phyloP scores from a whole-genome alignment of 495 filamentous ascomycete genomes.

The Thozetella sp. region DNA sequence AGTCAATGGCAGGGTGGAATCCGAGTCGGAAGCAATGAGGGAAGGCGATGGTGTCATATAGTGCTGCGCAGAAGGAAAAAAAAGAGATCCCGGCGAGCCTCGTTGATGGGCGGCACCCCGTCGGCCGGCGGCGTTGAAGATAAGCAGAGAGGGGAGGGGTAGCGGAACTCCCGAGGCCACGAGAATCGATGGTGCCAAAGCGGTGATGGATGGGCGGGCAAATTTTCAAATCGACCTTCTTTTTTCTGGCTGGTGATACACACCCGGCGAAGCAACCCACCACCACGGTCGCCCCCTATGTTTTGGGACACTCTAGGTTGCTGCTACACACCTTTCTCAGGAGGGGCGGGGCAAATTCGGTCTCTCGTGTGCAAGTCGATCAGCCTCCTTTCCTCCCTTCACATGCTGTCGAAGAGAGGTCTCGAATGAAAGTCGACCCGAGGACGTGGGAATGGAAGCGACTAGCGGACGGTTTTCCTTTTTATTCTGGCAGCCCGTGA shows the following conservation, averaged over 20 bases:
- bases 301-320: background rate
- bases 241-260: conserved; percentile 12
- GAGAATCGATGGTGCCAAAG: conserved; percentile 14
- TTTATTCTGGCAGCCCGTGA: conserved; percentile 7
- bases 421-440: conserved; percentile 4
- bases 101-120: conserved; percentile 9
- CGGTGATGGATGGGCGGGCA: conserved; percentile 11
- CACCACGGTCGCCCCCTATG: conserved; percentile 1
- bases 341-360: too few species aligned
- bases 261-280: conserved; percentile 6
- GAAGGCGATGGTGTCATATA: conserved; percentile 4
- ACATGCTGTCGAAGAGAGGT: background rate
- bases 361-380: too few species aligned
- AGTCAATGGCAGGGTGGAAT: conserved; percentile 21
- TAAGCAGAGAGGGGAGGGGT: background rate
- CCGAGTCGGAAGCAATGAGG: conserved; percentile 9
- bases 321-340: background rate
- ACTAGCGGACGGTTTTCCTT: conserved; percentile 7
- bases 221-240: conserved; percentile 3
- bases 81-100: background rate
- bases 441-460: conserved; percentile 3
- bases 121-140: conserved; percentile 2
- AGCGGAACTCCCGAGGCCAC: conserved; percentile 10
- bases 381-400: background rate
- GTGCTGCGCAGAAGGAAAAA: background rate